Evolutionary conservation across 176 grass and related monocot genomes (phyloP).

Genomic region (Cenchrus purpureus): DNA sequence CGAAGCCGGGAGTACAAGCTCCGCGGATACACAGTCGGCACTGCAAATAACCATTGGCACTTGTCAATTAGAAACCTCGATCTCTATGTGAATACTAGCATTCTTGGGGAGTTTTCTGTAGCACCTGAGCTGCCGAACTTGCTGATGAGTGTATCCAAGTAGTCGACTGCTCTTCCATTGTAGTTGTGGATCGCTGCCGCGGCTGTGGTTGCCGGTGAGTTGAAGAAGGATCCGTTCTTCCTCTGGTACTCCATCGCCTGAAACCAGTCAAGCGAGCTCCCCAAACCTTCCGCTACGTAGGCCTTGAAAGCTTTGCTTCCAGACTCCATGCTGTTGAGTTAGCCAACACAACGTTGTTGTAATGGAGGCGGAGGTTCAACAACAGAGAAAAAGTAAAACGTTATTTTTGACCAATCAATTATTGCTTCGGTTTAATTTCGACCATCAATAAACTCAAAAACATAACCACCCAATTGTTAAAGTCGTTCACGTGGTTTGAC

Average conservation of each 20-base stretch:
- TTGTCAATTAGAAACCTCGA: too few relatives aligned
- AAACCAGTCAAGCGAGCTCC: constrained; percentile 43
- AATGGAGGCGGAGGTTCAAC: too few relatives aligned
- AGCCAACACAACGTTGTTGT: too few relatives aligned
- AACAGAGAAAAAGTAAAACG: too few relatives aligned
- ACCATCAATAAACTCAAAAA: too few relatives aligned
- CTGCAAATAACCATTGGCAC: constrained; percentile 8
- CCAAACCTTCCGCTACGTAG: constrained; percentile 61
- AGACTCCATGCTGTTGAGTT: background rate
- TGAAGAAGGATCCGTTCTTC: constrained; percentile 64
- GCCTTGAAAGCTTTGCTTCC: constrained; percentile 55
- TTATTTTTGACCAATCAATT: too few relatives aligned
- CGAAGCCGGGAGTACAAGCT: constrained; percentile 46
- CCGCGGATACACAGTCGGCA: constrained; percentile 54
- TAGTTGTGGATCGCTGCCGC: constrained; percentile 39
- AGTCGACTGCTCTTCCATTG: constrained; percentile 51
- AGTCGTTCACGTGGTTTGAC: too few relatives aligned
- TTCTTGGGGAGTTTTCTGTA: background rate
- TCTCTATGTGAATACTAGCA: too few relatives aligned
- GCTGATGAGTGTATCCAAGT: constrained; percentile 44
- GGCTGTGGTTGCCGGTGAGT: constrained; percentile 70
- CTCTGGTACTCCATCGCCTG: constrained; percentile 55
- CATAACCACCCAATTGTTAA: too few relatives aligned
- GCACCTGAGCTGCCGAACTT: constrained; percentile 55
- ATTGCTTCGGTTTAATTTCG: too few relatives aligned